Percentiles rank a stretch among this genome's conserved stretches.
These are phyloP conservation scores for Backusella sp. DNA, from an alignment of 192 early-diverging fungal genomes.

Conservation along the genomic window DNA sequence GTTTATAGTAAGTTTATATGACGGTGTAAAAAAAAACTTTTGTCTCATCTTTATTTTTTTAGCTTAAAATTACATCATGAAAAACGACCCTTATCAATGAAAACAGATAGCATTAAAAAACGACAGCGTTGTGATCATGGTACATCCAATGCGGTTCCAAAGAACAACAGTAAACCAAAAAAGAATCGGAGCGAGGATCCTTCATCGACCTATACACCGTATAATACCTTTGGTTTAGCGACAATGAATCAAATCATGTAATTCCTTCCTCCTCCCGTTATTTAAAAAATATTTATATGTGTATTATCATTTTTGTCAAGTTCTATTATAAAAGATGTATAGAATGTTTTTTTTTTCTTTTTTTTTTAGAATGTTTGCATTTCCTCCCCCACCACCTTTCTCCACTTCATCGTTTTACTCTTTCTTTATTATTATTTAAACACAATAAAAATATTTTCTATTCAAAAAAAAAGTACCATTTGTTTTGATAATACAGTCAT, in stretches of 20 bases:
- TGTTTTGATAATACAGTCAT: too few species aligned
- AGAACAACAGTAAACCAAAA: background rate
- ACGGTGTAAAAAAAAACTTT: background rate
- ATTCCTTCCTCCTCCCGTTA: background rate
- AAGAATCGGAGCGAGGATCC: background rate
- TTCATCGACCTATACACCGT: constrained; percentile 1
- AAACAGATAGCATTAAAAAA: constrained; percentile 33
- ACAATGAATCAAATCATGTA: background rate
- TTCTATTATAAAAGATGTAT: too few species aligned
- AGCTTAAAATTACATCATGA: constrained; percentile 36
- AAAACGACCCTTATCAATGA: constrained; percentile 29
- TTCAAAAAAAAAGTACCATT: background rate
- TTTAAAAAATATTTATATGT: background rate
- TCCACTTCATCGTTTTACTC: background rate
- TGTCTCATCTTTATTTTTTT: background rate
- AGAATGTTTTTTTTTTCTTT: background rate
- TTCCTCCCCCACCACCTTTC: too few species aligned
- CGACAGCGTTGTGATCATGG: constrained; percentile 25
- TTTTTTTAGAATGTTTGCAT: background rate
- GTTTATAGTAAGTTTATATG: constrained; percentile 47
- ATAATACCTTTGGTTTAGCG: constrained; percentile 10
- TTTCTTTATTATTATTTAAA: background rate
- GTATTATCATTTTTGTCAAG: background rate
- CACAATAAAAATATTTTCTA: background rate
- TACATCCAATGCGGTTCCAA: background rate